Evolutionary conservation across 148 eudicot species (phyloP).

Genomic region (Euryodendron excelsum): DNA sequence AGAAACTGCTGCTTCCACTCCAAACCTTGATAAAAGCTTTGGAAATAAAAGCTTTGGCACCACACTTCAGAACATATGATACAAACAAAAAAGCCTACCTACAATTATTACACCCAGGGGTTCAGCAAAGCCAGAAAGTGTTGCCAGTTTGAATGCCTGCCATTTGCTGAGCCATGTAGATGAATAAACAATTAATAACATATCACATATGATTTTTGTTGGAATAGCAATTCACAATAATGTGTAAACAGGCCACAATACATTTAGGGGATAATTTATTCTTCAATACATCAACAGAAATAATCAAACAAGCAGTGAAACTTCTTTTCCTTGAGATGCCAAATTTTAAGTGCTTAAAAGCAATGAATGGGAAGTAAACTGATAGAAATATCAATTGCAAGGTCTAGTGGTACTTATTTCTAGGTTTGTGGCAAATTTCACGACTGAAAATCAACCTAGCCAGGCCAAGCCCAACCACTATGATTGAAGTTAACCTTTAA

Average conservation of each 20-base stretch:
- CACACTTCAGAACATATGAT: not conserved
- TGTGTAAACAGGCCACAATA: not conserved
- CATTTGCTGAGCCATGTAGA: conserved; percentile 70
- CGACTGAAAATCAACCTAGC: not conserved
- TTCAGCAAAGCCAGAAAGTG: conserved; percentile 94
- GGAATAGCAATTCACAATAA: not conserved
- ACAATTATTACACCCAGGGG: conserved; percentile 94
- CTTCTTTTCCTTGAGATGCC: not conserved
- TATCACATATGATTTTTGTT: not conserved
- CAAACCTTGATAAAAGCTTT: not conserved
- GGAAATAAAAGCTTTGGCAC: not conserved
- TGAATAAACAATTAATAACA: conserved; percentile 12
- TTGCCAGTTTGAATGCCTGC: conserved; percentile 96
- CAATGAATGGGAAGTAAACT: not conserved
- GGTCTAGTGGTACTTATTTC: not conserved
- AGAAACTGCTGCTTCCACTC: not conserved
- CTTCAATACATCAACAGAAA: not conserved
- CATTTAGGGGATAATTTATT: not conserved
- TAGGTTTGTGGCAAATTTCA: not conserved
- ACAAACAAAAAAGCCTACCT: conserved; percentile 44
- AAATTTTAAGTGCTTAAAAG: not conserved
- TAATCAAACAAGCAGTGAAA: conserved; percentile 6
- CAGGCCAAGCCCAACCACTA: not conserved
- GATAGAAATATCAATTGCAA: not conserved
- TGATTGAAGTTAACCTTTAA: not conserved